These are phyloP conservation scores for Discostella pseudostelligera DNA, from an alignment of 108 stramenopile species.

Conservation along the genomic window DNA sequence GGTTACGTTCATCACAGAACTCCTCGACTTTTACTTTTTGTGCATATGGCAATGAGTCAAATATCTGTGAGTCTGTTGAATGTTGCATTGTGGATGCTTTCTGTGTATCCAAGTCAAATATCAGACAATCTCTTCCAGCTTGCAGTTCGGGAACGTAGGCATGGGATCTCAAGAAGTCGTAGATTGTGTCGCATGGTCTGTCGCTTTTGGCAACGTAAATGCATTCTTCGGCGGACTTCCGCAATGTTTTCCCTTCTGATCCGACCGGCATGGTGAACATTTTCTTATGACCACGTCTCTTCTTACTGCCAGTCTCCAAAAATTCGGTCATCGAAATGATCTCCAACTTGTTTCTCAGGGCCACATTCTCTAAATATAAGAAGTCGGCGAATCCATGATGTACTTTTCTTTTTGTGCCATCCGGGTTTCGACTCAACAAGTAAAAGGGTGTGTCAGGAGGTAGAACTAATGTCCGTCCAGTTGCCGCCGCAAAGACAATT, in stretches of 20 bases:
- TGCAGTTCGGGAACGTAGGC: conserved; percentile 38
- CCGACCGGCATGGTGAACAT: conserved; percentile 22
- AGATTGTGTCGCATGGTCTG: conserved; percentile 23
- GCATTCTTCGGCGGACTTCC: conserved; percentile 17
- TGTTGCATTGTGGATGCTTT: too few species aligned
- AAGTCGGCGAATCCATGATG: conserved; percentile 54
- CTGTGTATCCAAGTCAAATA: conserved; percentile 69
- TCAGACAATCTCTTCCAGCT: conserved; percentile 54
- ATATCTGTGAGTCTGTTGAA: too few species aligned
- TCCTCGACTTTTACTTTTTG: conserved; percentile 25
- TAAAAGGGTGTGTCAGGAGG: conserved; percentile 86
- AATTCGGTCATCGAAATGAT: conserved; percentile 69
- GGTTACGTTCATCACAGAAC: conserved; percentile 38
- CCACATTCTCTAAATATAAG: conserved; percentile 34
- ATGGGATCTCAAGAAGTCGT: conserved; percentile 19
- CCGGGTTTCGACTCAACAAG: conserved; percentile 52
- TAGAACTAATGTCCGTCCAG: conserved; percentile 82
- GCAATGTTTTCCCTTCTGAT: conserved; percentile 11
- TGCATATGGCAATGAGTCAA: too few species aligned
- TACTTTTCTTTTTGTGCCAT: conserved; percentile 8
- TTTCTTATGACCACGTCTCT: neutral
- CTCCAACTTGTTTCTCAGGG: conserved; percentile 39
- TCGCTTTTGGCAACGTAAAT: conserved; percentile 28
- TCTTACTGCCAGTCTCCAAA: conserved; percentile 40
- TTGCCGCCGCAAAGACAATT: conserved; percentile 77